phyloP scores from a whole-genome alignment of 306 rosid genomes.

The Acacia acuminata region DNA sequence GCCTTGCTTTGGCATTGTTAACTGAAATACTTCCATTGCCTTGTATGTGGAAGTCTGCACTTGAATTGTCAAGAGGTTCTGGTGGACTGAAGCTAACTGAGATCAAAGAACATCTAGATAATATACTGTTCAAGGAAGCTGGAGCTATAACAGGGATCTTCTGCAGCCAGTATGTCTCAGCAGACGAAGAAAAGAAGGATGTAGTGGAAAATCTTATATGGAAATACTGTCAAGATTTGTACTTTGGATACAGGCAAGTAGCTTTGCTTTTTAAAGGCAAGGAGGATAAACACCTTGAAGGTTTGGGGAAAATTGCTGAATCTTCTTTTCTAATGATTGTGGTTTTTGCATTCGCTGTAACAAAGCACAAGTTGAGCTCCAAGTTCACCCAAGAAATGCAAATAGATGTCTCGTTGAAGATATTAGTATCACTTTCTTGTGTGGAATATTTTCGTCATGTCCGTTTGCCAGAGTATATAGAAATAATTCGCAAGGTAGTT shows the following conservation, averaged over 20 bases:
- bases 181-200: slow-evolving; percentile 56
- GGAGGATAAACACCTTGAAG: slow-evolving; percentile 50
- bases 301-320: slow-evolving; percentile 76
- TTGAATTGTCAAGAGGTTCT: slow-evolving; percentile 35
- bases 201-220: slow-evolving; percentile 74
- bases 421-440: slow-evolving; percentile 77
- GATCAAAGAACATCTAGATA: slow-evolving; percentile 62
- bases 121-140: slow-evolving; percentile 76
- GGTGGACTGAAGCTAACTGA: slow-evolving; percentile 43
- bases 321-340: slow-evolving; percentile 94
- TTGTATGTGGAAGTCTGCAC: slow-evolving; percentile 43
- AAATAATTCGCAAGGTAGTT: slow-evolving; percentile 77
- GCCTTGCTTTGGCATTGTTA: slow-evolving; percentile 68
- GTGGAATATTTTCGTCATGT: slow-evolving; percentile 82
- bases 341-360: slow-evolving; percentile 75
- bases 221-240: slow-evolving; percentile 68
- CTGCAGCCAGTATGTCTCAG: slow-evolving; percentile 72
- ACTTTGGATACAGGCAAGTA: slow-evolving; percentile 62
- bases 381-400: slow-evolving; percentile 53
- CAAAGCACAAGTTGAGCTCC: slow-evolving; percentile 69
- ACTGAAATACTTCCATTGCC: slow-evolving; percentile 76
- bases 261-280: slow-evolving; percentile 57
- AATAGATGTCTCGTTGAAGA: slow-evolving; percentile 55
- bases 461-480: slow-evolving; percentile 92
- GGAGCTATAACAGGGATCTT: slow-evolving; percentile 71